Evolutionary conservation across 768 basidiomycete genomes (phyloP).

Genomic region (Tubosaeta sp.): DNA sequence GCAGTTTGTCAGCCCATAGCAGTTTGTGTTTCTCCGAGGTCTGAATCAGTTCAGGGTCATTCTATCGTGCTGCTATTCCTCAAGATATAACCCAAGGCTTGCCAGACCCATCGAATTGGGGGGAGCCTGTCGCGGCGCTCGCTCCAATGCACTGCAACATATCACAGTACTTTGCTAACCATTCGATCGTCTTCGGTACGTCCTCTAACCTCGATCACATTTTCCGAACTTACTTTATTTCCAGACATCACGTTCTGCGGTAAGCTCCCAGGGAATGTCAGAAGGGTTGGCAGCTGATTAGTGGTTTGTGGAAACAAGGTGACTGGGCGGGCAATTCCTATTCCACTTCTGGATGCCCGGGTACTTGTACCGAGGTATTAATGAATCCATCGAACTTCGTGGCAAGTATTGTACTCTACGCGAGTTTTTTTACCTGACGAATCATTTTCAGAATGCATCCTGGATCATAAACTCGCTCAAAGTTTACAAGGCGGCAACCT

Average conservation of each 20-base stretch:
- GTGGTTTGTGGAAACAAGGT: conserved; percentile 36
- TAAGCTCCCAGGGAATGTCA: conserved; percentile 27
- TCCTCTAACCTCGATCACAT: conserved; percentile 5
- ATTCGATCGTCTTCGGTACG: conserved; percentile 74
- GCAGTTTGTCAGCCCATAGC: conserved; percentile 55
- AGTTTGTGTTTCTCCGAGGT: not conserved
- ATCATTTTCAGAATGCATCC: conserved; percentile 56
- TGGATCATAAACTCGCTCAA: conserved; percentile 80
- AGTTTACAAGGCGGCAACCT: conserved; percentile 59
- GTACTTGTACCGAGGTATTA: conserved; percentile 60
- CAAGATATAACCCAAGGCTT: conserved; percentile 56
- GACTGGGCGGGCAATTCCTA: conserved; percentile 87
- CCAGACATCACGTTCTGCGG: conserved; percentile 83
- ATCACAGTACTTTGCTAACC: conserved; percentile 55
- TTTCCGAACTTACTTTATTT: conserved; percentile 13
- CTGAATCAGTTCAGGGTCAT: conserved; percentile 55
- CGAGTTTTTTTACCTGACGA: conserved; percentile 3
- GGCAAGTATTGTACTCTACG: conserved; percentile 36
- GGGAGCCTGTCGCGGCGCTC: conserved; percentile 59
- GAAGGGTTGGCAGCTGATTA: conserved; percentile 4
- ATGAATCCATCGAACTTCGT: conserved; percentile 70
- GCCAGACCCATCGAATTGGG: conserved; percentile 69
- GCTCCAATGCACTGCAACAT: conserved; percentile 54
- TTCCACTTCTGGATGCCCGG: conserved; percentile 68
- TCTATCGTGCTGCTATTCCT: conserved; percentile 75